Conservation (phyloP, 2,329 filamentous ascomycete genomes). For the Pyrenophora tritici-repentis region DNA sequence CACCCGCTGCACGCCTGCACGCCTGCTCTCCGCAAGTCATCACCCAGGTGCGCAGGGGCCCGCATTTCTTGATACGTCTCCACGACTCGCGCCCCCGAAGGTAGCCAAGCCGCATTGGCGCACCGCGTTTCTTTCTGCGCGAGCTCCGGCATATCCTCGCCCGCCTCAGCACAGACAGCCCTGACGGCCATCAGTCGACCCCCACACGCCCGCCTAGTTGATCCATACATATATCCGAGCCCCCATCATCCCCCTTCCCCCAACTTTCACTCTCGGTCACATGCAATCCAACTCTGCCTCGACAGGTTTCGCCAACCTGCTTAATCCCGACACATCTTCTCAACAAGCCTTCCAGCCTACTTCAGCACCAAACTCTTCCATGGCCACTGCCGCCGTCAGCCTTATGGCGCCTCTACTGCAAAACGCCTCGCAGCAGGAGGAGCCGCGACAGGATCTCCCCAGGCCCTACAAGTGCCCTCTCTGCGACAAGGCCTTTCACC, state of each 20-base stretch:
- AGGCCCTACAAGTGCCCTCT: conserved; percentile 98
- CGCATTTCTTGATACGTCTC: conserved; percentile 28
- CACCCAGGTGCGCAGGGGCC: conserved; percentile 19
- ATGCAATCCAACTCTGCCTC: conserved; percentile 46
- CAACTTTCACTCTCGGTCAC: conserved; percentile 47
- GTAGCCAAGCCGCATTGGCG: conserved; percentile 25
- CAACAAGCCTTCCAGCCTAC: conserved; percentile 19
- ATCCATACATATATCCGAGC: conserved; percentile 45
- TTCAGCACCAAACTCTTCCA: conserved; percentile 24
- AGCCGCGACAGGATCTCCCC: conserved; percentile 80
- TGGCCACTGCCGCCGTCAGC: conserved; percentile 54
- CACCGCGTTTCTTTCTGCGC: conserved; percentile 31
- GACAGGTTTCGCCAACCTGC: conserved; percentile 46
- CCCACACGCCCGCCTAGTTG: conserved; percentile 37
- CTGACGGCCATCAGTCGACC: conserved; percentile 33
- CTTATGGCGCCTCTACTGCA: conserved; percentile 62
- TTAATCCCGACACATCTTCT: conserved; percentile 41
- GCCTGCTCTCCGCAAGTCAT: conserved; percentile 26
- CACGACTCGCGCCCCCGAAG: conserved; percentile 21
- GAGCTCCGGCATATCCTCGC: conserved; percentile 30
- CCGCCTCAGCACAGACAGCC: conserved; percentile 38
- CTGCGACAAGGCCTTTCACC: conserved; percentile 98
- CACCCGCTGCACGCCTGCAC: conserved; percentile 24
- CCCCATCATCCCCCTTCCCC: conserved; percentile 45
- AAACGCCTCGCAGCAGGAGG: conserved; percentile 57